phyloP scores from a whole-genome alignment of 495 filamentous ascomycete genomes.

The Cenococcum geophilum region DNA sequence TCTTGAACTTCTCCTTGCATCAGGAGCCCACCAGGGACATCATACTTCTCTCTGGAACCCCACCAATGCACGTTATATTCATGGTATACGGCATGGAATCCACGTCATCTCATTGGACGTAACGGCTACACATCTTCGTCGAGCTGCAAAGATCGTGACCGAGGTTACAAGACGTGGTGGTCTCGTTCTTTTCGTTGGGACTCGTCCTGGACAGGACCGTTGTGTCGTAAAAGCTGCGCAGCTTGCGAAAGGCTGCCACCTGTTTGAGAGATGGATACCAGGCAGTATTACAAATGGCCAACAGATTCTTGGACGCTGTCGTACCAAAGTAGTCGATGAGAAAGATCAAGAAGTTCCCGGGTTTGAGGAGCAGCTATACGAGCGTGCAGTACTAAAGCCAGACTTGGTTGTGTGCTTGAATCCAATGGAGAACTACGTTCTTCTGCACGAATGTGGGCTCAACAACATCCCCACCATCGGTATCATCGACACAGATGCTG shows the following conservation, averaged over 20 bases:
- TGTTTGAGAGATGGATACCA: conserved; percentile 92
- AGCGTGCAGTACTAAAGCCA: conserved; percentile 62
- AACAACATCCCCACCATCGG: conserved; percentile 91
- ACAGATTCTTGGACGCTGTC: conserved; percentile 66
- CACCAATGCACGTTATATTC: conserved; percentile 89
- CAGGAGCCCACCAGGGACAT: conserved; percentile 87
- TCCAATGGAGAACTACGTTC: conserved; percentile 80
- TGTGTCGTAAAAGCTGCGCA: conserved; percentile 74
- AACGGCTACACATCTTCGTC: conserved; percentile 79
- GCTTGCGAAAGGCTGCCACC: conserved; percentile 71
- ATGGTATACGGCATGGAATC: conserved; percentile 79
- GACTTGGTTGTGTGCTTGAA: conserved; percentile 92
- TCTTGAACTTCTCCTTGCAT: conserved; percentile 86
- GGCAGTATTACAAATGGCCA: conserved; percentile 90
- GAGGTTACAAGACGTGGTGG: conserved; percentile 80
- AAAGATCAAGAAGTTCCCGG: conserved; percentile 58
- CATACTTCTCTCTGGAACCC: conserved; percentile 92
- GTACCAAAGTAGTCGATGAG: conserved; percentile 63
- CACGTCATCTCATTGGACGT: conserved; percentile 90
- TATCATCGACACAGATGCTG: conserved; percentile 85
- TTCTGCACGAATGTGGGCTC: conserved; percentile 84
- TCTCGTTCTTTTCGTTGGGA: conserved; percentile 86
- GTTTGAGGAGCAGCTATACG: conserved; percentile 57
- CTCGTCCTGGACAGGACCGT: conserved; percentile 67
- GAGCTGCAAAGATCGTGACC: conserved; percentile 81